phyloP scores from a whole-genome alignment of 1,284 basidiomycete genomes.

The Sanghuangporus baumii region DNA sequence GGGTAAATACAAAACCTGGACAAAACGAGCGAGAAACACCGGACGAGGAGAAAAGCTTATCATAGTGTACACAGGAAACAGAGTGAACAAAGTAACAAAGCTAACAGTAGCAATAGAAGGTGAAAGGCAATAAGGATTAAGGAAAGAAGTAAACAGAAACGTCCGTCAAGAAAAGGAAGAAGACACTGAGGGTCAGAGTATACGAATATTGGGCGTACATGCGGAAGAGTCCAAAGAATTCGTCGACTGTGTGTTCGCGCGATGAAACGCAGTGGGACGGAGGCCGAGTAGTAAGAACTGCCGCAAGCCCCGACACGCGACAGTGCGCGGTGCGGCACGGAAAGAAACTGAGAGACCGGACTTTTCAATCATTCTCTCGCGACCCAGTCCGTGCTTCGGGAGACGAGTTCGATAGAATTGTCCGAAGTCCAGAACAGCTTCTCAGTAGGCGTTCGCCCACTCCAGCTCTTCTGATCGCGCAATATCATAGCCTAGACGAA shows the following conservation, averaged over 20 bases:
- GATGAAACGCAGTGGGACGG: background rate
- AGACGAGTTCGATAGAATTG: slow-evolving; percentile 76
- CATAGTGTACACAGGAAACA: background rate
- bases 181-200: background rate
- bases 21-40: background rate
- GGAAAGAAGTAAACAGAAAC: background rate
- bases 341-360: background rate
- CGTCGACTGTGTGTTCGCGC: background rate
- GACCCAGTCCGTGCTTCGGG: slow-evolving; percentile 79
- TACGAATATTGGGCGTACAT: background rate
- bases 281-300: background rate
- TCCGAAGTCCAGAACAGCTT: slow-evolving; percentile 86
- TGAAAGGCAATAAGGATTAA: background rate
- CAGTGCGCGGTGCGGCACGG: background rate
- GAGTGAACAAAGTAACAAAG: background rate
- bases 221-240: background rate
- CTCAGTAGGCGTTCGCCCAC: slow-evolving; percentile 79
- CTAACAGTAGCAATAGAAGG: background rate
- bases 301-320: background rate
- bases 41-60: background rate
- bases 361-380: slow-evolving; percentile 48
- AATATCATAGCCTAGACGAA: slow-evolving; percentile 78
- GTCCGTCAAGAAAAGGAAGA: background rate
- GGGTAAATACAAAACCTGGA: background rate
- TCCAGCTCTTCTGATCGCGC: slow-evolving; percentile 91